Percentiles rank a stretch among this genome's conserved stretches.
phyloP scores from a whole-genome alignment of 495 filamentous ascomycete species.

The Aspergillus bridgeri region DNA sequence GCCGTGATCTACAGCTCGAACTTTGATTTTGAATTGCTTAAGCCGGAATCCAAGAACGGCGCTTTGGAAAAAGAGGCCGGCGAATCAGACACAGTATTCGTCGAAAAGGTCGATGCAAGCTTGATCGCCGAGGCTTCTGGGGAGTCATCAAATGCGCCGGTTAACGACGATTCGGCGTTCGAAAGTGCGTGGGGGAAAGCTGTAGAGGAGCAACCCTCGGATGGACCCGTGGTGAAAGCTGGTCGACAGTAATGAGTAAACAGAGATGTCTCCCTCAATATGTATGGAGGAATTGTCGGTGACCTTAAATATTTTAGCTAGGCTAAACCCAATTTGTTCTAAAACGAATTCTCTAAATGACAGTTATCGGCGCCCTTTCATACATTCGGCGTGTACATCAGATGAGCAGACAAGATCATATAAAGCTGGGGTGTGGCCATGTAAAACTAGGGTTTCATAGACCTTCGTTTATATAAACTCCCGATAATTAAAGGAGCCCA shows the following conservation, averaged over 20 bases:
- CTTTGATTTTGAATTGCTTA: constrained; percentile 65
- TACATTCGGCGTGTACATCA: too few relatives aligned
- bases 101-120: constrained; percentile 20
- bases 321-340: too few relatives aligned
- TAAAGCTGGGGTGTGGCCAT: too few relatives aligned
- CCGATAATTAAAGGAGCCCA: too few relatives aligned
- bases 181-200: constrained; percentile 47
- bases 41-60: constrained; percentile 19
- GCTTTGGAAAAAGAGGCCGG: constrained; percentile 10
- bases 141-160: background rate
- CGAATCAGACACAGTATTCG: constrained; percentile 24
- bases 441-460: too few relatives aligned
- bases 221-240: constrained; percentile 7
- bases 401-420: too few relatives aligned
- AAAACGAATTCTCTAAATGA: too few relatives aligned
- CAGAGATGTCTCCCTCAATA: background rate
- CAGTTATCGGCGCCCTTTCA: too few relatives aligned
- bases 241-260: background rate
- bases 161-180: constrained; percentile 29
- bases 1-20: constrained; percentile 93
- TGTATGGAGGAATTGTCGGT: too few relatives aligned
- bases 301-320: too few relatives aligned
- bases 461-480: too few relatives aligned
- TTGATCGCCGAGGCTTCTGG: constrained; percentile 8
- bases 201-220: constrained; percentile 21